Conservation (phyloP, 2,329 filamentous ascomycete genomes). For the Cladosporium sp. region DNA sequence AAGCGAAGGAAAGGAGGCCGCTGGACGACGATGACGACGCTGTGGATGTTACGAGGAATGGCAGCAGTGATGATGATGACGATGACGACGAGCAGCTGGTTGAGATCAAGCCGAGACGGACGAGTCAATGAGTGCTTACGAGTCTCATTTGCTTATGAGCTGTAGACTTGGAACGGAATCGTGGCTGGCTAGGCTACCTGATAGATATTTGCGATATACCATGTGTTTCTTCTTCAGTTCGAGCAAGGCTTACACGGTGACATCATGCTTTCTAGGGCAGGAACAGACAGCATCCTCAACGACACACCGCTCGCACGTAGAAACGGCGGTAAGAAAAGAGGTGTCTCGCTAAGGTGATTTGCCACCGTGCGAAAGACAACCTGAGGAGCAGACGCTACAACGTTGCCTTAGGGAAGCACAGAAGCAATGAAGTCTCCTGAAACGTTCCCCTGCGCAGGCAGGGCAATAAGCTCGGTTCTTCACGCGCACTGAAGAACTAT, state of each 20-base stretch:
- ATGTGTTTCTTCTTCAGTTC: neutral
- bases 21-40: constrained; percentile 31
- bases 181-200: neutral
- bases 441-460: no score
- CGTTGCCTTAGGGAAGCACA: no score
- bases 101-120: constrained; percentile 30
- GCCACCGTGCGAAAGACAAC: no score
- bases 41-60: constrained; percentile 18
- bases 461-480: neutral
- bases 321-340: neutral
- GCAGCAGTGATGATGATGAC: constrained; percentile 23
- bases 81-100: constrained; percentile 28
- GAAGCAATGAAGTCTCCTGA: no score
- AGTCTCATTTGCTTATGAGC: neutral
- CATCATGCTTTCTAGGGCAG: neutral
- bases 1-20: constrained; percentile 30
- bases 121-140: constrained; percentile 17
- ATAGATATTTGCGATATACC: constrained; percentile 1
- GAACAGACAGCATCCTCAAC: neutral
- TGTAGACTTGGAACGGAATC: neutral
- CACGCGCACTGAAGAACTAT: neutral
- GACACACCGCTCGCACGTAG: neutral
- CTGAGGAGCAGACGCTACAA: neutral
- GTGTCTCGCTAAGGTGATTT: neutral
- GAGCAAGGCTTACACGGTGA: neutral